These are phyloP conservation scores for Pseudocercospora fuligena DNA, from an alignment of 2,329 filamentous ascomycete species.

Conservation along the genomic window DNA sequence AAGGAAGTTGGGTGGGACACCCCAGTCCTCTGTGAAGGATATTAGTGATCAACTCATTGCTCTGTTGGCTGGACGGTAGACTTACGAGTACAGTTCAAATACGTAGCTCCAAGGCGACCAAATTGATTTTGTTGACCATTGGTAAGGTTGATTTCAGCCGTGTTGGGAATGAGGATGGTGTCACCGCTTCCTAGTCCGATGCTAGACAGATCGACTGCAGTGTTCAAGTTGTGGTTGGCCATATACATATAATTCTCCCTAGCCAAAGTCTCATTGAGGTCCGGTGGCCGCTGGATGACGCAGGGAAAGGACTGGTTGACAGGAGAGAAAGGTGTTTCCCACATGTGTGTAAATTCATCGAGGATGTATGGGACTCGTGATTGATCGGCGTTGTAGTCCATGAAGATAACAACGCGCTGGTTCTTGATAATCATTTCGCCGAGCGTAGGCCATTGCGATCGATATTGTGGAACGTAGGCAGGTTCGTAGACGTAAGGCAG, in stretches of 20 bases:
- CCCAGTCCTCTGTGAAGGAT: constrained; percentile 58
- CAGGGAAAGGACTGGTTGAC: constrained; percentile 74
- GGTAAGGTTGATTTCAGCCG: constrained; percentile 70
- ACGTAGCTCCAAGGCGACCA: constrained; percentile 69
- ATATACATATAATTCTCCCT: constrained; percentile 71
- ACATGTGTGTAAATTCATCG: constrained; percentile 85
- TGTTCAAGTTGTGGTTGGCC: constrained; percentile 90
- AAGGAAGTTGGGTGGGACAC: constrained; percentile 73
- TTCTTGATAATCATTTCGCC: constrained; percentile 70
- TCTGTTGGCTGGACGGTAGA: constrained; percentile 12
- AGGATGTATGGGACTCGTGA: constrained; percentile 79
- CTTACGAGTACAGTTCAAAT: constrained; percentile 64
- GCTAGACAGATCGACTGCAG: constrained; percentile 65
- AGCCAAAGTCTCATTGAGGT: constrained; percentile 59
- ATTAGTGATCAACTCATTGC: constrained; percentile 1
- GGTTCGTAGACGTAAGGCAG: constrained; percentile 75
- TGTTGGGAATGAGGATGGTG: constrained; percentile 72
- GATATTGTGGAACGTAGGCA: constrained; percentile 69
- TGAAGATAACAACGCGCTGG: constrained; percentile 77
- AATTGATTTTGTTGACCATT: constrained; percentile 66
- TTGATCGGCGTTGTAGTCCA: constrained; percentile 86
- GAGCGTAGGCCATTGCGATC: constrained; percentile 83
- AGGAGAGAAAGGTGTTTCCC: constrained; percentile 88
- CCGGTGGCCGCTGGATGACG: constrained; percentile 74
- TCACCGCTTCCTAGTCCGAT: constrained; percentile 52